phyloP scores from a whole-genome alignment of 2,329 filamentous ascomycete species.

The Aspergillus caelatus region DNA sequence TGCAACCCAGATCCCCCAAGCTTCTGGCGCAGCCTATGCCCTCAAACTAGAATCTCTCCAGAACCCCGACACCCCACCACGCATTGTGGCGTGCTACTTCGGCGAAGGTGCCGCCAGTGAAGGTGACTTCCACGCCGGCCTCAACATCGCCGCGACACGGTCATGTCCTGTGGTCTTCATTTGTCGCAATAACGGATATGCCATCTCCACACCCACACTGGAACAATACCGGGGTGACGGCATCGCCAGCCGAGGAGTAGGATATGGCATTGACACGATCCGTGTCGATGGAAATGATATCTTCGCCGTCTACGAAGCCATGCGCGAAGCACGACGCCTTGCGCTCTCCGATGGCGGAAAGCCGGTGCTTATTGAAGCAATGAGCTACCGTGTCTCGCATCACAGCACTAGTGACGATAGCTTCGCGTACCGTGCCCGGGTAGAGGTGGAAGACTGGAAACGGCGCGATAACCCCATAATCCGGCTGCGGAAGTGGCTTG shows the following conservation, averaged over 20 bases:
- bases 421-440: constrained; percentile 88
- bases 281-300: constrained; percentile 94
- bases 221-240: constrained; percentile 92
- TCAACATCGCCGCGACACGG: constrained; percentile 88
- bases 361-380: constrained; percentile 87
- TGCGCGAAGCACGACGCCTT: constrained; percentile 72
- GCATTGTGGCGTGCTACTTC: constrained; percentile 82
- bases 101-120: constrained; percentile 89
- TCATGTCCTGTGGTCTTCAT: constrained; percentile 88
- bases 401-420: constrained; percentile 97
- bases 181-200: constrained; percentile 90
- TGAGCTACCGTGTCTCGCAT: constrained; percentile 97
- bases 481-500: constrained; percentile 85
- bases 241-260: constrained; percentile 81
- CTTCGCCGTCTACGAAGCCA: constrained; percentile 82
- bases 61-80: constrained; percentile 67
- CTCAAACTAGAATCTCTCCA: constrained; percentile 77
- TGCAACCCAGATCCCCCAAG: constrained; percentile 87
- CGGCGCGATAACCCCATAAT: constrained; percentile 85
- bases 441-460: constrained; percentile 96
- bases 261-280: constrained; percentile 93
- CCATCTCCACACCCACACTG: constrained; percentile 84
- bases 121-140: constrained; percentile 86
- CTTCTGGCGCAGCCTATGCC: constrained; percentile 83
- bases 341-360: constrained; percentile 79